A percentile compares a stretch with the other conserved stretches of the same genome.
These are phyloP conservation scores for Pseudocercospora pini-densiflorae DNA, from an alignment of 2,329 filamentous ascomycete genomes.

Conservation along the genomic window DNA sequence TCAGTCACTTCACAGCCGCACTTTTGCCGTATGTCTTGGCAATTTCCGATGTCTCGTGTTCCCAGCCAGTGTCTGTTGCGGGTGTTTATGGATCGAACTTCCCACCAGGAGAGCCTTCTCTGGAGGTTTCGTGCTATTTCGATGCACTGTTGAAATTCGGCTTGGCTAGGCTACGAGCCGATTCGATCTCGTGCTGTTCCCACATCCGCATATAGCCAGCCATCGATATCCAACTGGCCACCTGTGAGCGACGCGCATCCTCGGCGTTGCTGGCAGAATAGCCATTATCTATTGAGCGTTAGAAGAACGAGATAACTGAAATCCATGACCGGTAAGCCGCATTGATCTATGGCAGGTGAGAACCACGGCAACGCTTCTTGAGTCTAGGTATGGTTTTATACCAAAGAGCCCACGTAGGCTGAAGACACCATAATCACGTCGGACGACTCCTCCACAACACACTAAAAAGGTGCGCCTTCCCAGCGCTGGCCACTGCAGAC, in stretches of 20 bases:
- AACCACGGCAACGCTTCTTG: neutral
- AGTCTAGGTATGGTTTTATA: too few relatives aligned
- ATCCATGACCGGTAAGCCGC: neutral
- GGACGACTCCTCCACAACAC: neutral
- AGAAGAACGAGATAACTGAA: neutral
- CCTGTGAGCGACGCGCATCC: neutral
- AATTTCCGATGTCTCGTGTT: neutral
- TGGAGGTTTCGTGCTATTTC: neutral
- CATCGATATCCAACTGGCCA: neutral
- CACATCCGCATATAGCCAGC: neutral
- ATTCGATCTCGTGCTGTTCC: neutral
- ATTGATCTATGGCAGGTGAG: neutral
- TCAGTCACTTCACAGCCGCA: neutral
- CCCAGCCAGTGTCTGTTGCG: neutral
- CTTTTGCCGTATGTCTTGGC: neutral
- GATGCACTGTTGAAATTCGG: neutral
- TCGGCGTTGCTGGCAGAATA: neutral
- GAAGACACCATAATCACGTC: neutral
- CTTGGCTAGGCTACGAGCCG: neutral
- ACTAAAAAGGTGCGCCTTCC: neutral
- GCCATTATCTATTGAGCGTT: neutral
- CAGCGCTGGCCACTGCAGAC: neutral
- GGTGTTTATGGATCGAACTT: neutral
- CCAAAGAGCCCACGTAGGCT: neutral
- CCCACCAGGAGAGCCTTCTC: neutral